Evolutionary conservation across 805 yeast genomes (phyloP).

Genomic region (Blastobotrys chiropterorum): DNA sequence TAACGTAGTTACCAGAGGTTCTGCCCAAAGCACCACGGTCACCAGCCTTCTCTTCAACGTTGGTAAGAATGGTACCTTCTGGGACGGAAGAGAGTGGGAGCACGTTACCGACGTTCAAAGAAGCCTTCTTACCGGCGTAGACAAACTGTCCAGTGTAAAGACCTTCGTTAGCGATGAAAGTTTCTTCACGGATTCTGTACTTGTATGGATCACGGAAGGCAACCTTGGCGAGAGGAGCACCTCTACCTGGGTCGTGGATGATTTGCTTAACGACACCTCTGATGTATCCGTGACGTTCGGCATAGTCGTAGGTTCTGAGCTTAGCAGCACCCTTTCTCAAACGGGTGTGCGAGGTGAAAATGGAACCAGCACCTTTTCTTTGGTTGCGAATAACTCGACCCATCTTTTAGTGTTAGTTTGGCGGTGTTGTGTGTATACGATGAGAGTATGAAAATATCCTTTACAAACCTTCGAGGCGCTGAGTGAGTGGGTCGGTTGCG

Average conservation of each 20-base stretch:
- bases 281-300: constrained; percentile 99
- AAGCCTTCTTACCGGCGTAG: constrained; percentile 98
- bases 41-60: constrained; percentile 98
- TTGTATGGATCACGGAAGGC: constrained; percentile 99
- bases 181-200: constrained; percentile 96
- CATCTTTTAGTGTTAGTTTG: constrained; percentile 7
- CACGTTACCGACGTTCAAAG: constrained; percentile 89
- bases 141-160: constrained; percentile 98
- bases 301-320: constrained; percentile 97
- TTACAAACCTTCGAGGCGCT: neutral
- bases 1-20: constrained; percentile 99
- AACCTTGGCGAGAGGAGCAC: constrained; percentile 99
- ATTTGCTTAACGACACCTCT: constrained; percentile 99
- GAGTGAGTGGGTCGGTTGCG: neutral
- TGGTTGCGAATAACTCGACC: constrained; percentile 98
- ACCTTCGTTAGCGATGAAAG: constrained; percentile 99
- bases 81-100: constrained; percentile 96
- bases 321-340: constrained; percentile 99
- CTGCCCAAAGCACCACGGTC: constrained; percentile 99
- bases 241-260: constrained; percentile 99
- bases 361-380: constrained; percentile 99
- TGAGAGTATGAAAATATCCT: neutral
- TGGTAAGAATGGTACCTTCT: constrained; percentile 98
- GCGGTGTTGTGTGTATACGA: neutral
- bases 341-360: constrained; percentile 99